Evolutionary conservation across 139 green algal genomes (phyloP).

Genomic region (Chlorella sorokiniana): DNA sequence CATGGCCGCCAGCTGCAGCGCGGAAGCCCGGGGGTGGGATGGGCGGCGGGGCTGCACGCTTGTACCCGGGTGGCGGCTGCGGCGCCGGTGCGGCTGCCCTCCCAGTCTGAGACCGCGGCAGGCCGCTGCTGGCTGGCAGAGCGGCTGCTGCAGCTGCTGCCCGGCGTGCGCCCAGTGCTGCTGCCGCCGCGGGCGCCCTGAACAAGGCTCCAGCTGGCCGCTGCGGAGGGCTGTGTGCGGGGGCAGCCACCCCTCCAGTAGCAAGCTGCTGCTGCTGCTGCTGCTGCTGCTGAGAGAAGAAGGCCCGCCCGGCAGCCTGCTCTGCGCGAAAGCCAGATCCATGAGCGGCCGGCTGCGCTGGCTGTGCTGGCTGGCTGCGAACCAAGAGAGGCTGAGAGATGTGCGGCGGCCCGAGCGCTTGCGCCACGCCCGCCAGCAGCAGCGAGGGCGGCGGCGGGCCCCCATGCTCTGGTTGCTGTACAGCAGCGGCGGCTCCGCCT

Average conservation of each 20-base stretch:
- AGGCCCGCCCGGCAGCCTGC: background rate
- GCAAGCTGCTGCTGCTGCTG: background rate
- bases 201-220: too few species aligned
- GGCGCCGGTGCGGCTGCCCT: background rate
- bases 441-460: background rate
- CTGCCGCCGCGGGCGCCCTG: background rate
- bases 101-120: background rate
- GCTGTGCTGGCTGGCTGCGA: background rate
- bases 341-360: background rate
- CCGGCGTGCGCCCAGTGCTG: too few species aligned
- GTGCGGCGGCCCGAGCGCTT: background rate
- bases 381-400: background rate
- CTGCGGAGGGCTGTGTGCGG: background rate
- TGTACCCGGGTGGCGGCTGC: background rate
- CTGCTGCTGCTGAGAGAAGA: background rate
- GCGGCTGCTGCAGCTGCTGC: background rate
- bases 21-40: background rate
- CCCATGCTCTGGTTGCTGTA: background rate
- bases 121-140: background rate
- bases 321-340: background rate
- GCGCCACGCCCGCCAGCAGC: slow-evolving; percentile 16
- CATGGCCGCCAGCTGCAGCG: background rate
- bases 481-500: slow-evolving; percentile 4
- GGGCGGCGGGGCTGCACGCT: background rate
- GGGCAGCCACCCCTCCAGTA: background rate